Percentiles rank a stretch among this genome's conserved stretches.
Conservation (phyloP, 352 stramenopile genomes). For the Globisporangium spiculum region DNA sequence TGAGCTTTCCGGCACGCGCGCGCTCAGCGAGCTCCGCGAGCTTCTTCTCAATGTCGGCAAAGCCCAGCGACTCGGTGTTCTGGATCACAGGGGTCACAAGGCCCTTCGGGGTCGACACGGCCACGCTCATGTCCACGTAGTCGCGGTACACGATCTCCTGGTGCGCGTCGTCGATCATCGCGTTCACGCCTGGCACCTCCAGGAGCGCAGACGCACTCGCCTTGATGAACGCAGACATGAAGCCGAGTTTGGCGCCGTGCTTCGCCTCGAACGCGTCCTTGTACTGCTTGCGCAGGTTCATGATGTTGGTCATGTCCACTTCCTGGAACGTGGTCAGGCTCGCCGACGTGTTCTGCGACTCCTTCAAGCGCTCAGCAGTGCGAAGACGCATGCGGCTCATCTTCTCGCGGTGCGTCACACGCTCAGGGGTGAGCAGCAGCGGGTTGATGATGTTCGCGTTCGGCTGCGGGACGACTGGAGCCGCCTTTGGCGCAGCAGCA, state of each 20-base stretch:
- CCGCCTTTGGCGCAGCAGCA: constrained; percentile 22
- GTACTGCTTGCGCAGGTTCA: constrained; percentile 92
- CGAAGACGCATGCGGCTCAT: constrained; percentile 98
- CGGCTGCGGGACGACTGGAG: constrained; percentile 16
- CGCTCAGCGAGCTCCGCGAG: constrained; percentile 92
- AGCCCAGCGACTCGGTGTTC: constrained; percentile 97
- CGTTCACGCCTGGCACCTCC: constrained; percentile 96
- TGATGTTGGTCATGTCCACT: constrained; percentile 97
- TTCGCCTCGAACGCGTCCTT: constrained; percentile 97
- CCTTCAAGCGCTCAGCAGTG: constrained; percentile 96
- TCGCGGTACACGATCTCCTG: constrained; percentile 99
- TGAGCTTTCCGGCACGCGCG: constrained; percentile 71
- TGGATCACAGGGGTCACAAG: constrained; percentile 98
- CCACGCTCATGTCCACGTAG: constrained; percentile 98
- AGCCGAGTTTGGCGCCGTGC: constrained; percentile 98
- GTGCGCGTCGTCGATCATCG: constrained; percentile 96
- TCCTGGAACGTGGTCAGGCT: constrained; percentile 99
- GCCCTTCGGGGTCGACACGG: constrained; percentile 94
- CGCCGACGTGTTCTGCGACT: constrained; percentile 97
- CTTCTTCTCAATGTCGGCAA: constrained; percentile 97
- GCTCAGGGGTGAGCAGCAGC: constrained; percentile 46
- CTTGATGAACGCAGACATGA: constrained; percentile 99
- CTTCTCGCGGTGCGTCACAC: constrained; percentile 89
- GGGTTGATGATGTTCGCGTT: constrained; percentile 24
- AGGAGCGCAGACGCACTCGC: constrained; percentile 91